Conservation (phyloP, 116 monocot genomes). For the Posidonia oceanica region DNA sequence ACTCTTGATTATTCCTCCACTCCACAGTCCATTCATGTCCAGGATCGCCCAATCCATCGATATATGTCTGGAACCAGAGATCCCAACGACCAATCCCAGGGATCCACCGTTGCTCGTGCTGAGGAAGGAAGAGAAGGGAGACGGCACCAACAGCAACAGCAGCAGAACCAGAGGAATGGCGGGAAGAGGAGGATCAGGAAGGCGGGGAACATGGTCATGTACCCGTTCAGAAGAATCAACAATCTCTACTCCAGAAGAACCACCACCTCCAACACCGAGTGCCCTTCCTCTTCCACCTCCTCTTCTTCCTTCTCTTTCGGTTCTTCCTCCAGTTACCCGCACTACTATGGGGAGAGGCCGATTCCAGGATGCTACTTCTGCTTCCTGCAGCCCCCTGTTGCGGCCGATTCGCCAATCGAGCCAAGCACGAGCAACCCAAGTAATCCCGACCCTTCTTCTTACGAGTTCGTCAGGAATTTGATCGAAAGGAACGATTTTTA, state of each 20-base stretch:
- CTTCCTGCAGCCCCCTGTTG: conserved; percentile 8
- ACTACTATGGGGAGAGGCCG: conserved; percentile 17
- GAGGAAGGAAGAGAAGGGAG: background rate
- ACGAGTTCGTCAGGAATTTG: conserved; percentile 32
- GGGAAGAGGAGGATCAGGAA: conserved; percentile 5
- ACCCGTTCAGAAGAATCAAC: conserved; percentile 8
- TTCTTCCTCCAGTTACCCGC: conserved; percentile 4
- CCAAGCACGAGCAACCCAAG: background rate
- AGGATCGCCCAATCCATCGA: background rate
- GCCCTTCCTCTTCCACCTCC: conserved; percentile 1
- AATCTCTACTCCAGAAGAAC: conserved; percentile 7
- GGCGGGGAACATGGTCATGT: conserved; percentile 4
- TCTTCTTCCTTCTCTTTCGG: background rate
- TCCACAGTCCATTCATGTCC: background rate
- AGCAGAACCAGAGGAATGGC: background rate
- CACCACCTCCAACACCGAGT: background rate
- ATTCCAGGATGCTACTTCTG: conserved; percentile 18
- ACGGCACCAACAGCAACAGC: background rate
- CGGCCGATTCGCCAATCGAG: background rate
- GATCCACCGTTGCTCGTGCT: background rate
- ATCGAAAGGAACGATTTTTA: conserved; percentile 65
- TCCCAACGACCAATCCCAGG: too few relatives aligned
- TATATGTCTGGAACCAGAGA: background rate
- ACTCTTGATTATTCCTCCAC: background rate
- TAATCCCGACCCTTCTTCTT: conserved; percentile 11